Evolutionary conservation across 2,329 filamentous ascomycete genomes (phyloP).

Genomic region (Colletotrichum sp.): DNA sequence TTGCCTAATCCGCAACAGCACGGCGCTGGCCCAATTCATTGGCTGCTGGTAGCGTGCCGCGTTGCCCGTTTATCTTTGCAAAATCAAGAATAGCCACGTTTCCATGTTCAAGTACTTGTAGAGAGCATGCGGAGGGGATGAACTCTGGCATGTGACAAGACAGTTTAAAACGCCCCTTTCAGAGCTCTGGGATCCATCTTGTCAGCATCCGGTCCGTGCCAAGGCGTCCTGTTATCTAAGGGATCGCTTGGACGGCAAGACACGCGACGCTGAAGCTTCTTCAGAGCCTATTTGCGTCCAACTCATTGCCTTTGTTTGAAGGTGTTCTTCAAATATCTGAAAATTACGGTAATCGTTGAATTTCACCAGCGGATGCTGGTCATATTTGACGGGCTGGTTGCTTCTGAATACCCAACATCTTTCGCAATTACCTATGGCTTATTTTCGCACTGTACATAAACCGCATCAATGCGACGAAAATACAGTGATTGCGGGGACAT

Average conservation of each 20-base stretch:
- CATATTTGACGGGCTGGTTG: neutral
- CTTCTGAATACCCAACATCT: neutral
- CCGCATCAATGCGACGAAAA: neutral
- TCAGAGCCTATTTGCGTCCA: neutral
- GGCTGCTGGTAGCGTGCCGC: neutral
- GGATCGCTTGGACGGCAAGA: neutral
- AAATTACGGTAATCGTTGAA: neutral
- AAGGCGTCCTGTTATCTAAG: neutral
- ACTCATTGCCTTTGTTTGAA: neutral
- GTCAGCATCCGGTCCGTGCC: neutral
- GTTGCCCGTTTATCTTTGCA: neutral
- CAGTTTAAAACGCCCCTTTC: neutral
- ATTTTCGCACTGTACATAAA: neutral
- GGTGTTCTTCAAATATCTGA: neutral
- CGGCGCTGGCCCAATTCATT: neutral
- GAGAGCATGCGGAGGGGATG: neutral
- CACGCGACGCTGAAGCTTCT: neutral
- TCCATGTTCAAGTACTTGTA: neutral
- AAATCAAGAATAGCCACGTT: neutral
- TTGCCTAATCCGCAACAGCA: neutral
- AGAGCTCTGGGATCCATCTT: neutral
- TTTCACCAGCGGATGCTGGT: neutral
- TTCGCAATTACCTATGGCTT: neutral
- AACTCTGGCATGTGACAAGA: neutral
- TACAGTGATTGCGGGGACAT: slow-evolving; percentile 1